phyloP scores from a whole-genome alignment of 306 rosid species.

The Ceratonia siliqua region DNA sequence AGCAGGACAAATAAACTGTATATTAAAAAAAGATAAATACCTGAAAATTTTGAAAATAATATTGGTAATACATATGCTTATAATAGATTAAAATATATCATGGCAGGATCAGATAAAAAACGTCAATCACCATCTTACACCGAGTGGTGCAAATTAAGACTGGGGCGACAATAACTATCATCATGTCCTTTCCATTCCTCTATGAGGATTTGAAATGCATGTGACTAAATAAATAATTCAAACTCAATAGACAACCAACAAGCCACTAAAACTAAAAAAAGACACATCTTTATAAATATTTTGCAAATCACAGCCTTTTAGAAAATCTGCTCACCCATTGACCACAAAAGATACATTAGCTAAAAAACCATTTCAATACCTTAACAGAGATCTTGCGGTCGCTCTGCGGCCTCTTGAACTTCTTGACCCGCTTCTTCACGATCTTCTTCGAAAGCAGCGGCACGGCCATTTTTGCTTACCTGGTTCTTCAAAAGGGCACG shows the following conservation, averaged over 20 bases:
- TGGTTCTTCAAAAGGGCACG: background rate
- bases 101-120: constrained; percentile 55
- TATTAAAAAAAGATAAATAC: background rate
- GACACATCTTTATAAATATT: background rate
- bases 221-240: background rate
- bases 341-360: background rate
- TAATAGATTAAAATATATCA: background rate
- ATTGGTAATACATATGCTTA: background rate
- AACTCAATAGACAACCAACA: background rate
- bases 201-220: background rate
- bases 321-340: background rate
- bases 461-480: constrained; percentile 51
- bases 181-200: constrained; percentile 46
- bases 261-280: background rate
- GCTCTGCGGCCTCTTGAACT: constrained; percentile 64
- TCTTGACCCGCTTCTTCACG: constrained; percentile 72
- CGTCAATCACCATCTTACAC: constrained; percentile 85
- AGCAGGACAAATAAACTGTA: background rate
- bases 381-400: constrained; percentile 75
- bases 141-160: constrained; percentile 64
- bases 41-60: too few relatives aligned
- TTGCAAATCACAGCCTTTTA: too few relatives aligned
- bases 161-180: constrained; percentile 75
- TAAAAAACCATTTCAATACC: constrained; percentile 34
- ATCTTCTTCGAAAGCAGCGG: constrained; percentile 65